Evolutionary conservation across 805 yeast species (phyloP), one percentile per base, ranked within the genome.

Genomic region (Sungouiozyma intestinalis): DNA sequence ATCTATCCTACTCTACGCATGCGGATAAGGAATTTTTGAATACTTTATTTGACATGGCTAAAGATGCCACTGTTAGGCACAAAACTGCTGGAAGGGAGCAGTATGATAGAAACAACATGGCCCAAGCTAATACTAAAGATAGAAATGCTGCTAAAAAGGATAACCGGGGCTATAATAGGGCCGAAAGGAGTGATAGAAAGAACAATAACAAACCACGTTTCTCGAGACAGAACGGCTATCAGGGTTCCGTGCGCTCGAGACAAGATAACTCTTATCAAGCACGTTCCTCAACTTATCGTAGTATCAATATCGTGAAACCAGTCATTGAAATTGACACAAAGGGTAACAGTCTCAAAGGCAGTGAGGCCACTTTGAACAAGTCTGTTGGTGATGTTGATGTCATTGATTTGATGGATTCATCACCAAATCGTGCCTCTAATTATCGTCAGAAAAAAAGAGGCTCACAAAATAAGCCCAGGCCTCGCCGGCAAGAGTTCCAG

Each of bases 1-100:
- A 11, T 11, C 6, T 24, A 11, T 31, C 33, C 18, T 44, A 44
- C 18, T 41, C 42, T 18, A 43, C 48, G 2, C 42, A 43, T 24
- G 42, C 58, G 13, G 53, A 63, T 1, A 56, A 58, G 42, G 63
- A 60, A 38, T 60, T 58, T 37, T 48, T 60, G 39, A 52, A 55
- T 27, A 53, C 52, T 21, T 53, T 60, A 11, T 45, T 60, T 24
- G 50, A 48, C n/a, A 52, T 54, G 39, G 64, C 63, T 16, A 57
- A 58, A 39, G 57, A 58, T 38, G 60, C 58, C 13, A 51, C 62
- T 14, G 48, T 60, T 4, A 32, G 33, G 27, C n/a, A 16, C n/a
- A 27, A 16, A 2, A 18, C 35, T 17, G 14, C 6, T 14, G 16
- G 27, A 9, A 24, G 29, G 11, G 29, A 24, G 29, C 6, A 11